These are phyloP conservation scores for Vachellia pachyceras DNA, from an alignment of 306 rosid species.

Conservation along the genomic window DNA sequence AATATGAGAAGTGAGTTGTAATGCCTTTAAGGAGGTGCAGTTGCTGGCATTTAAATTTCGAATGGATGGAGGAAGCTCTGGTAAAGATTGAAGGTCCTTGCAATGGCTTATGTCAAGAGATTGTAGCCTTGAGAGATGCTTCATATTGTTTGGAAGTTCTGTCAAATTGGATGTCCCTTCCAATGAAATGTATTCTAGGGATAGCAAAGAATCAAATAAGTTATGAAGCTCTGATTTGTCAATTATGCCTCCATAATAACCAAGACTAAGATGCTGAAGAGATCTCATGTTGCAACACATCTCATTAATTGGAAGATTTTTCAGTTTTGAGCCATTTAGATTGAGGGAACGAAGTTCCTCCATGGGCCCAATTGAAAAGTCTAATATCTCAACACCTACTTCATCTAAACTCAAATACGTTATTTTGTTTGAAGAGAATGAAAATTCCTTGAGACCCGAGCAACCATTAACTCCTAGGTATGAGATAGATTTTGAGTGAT, in stretches of 20 bases:
- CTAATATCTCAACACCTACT: not conserved
- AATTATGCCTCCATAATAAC: not conserved
- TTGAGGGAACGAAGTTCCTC: accelerated
- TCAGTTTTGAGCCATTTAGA: not conserved
- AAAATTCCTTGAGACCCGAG: constrained; percentile 21
- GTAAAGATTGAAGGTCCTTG: not conserved
- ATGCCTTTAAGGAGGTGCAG: not conserved
- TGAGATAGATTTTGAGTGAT: not conserved
- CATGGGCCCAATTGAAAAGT: not conserved
- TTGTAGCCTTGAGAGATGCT: not conserved
- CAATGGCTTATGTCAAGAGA: not conserved
- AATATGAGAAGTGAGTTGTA: not conserved
- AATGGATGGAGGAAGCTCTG: not conserved
- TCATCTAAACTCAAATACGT: not conserved
- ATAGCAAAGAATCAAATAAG: not conserved
- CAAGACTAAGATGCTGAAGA: not conserved
- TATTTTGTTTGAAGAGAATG: not conserved
- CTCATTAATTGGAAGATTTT: not conserved
- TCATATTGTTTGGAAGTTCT: not conserved
- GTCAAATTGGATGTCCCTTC: not conserved
- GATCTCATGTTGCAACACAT: not conserved
- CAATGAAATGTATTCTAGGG: accelerated
- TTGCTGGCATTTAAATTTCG: accelerated
- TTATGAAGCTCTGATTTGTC: not conserved
- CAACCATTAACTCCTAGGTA: constrained; percentile 8